A percentile compares a stretch with the other conserved stretches of the same genome.
Evolutionary conservation across 2,329 filamentous ascomycete genomes (phyloP).

Genomic region (Aspergillus sp.): DNA sequence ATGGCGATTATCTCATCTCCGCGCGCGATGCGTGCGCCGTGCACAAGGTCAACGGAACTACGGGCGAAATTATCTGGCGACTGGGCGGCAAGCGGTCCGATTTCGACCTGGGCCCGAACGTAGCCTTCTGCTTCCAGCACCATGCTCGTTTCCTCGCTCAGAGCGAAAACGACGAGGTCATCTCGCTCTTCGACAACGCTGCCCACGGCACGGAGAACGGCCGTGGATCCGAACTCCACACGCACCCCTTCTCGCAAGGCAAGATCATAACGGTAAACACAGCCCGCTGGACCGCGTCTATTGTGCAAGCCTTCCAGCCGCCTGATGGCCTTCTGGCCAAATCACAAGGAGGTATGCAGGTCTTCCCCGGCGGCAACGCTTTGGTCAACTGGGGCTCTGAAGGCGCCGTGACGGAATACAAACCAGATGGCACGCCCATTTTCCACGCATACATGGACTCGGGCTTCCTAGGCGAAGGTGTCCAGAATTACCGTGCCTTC

Average conservation of each 20-base stretch:
- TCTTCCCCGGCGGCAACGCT: conserved; percentile 46
- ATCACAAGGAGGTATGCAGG: conserved; percentile 48
- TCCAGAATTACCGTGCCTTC: conserved; percentile 34
- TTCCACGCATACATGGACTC: conserved; percentile 39
- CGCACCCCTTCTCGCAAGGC: conserved; percentile 37
- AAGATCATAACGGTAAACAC: conserved; percentile 42
- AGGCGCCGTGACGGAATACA: conserved; percentile 34
- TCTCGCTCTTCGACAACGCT: conserved; percentile 50
- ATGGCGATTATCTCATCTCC: conserved; percentile 43
- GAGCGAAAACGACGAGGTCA: conserved; percentile 40
- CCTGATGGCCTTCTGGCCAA: conserved; percentile 44
- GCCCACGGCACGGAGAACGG: conserved; percentile 34
- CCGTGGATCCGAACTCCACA: conserved; percentile 28
- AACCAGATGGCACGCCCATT: conserved; percentile 24
- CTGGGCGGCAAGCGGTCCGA: conserved; percentile 39
- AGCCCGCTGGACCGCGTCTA: conserved; percentile 34
- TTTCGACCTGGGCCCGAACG: conserved; percentile 36
- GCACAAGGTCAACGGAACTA: conserved; percentile 41
- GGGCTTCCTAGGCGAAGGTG: conserved; percentile 30
- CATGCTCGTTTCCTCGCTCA: conserved; percentile 42
- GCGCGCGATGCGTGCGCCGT: conserved; percentile 40
- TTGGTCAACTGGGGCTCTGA: conserved; percentile 52
- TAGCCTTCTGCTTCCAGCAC: conserved; percentile 45
- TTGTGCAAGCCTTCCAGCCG: conserved; percentile 42
- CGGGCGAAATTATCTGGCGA: conserved; percentile 43